Conservation (phyloP, 1,139 yeast genomes). For the Pneumocystis oryctolagi region DNA sequence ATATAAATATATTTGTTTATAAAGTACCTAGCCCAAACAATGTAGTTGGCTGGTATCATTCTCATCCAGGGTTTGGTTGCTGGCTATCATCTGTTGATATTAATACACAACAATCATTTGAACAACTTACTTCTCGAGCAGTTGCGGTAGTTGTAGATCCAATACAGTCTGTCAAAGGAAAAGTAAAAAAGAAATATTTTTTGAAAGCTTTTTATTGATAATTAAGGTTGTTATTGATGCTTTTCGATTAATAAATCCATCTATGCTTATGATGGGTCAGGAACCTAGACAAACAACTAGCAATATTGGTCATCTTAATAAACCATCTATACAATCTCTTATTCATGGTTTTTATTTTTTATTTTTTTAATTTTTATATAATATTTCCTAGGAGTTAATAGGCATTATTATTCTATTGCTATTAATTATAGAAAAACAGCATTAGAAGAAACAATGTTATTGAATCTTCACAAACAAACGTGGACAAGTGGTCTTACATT, state of each 20-base stretch:
- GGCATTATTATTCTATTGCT: constrained; percentile 89
- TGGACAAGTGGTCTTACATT: constrained; percentile 90
- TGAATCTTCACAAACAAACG: constrained; percentile 84
- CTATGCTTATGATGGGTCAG: constrained; percentile 83
- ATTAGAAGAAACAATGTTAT: constrained; percentile 83
- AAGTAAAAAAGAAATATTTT: constrained; percentile 29
- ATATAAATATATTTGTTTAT: background rate
- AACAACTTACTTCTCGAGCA: constrained; percentile 84
- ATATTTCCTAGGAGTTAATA: constrained; percentile 36
- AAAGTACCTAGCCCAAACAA: constrained; percentile 56
- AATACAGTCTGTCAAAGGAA: constrained; percentile 94
- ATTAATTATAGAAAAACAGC: constrained; percentile 89
- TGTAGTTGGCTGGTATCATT: constrained; percentile 99
- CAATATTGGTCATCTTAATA: constrained; percentile 85
- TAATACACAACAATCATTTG: constrained; percentile 93
- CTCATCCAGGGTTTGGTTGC: constrained; percentile 99
- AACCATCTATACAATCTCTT: constrained; percentile 94
- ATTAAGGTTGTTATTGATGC: constrained; percentile 73
- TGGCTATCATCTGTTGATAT: constrained; percentile 97
- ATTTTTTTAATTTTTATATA: background rate
- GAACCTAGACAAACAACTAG: constrained; percentile 98
- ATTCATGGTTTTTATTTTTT: constrained; percentile 52
- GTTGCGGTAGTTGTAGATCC: constrained; percentile 98
- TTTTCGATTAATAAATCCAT: constrained; percentile 80
- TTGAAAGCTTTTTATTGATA: background rate